Base-by-base conservation (phyloP, 1,284 basidiomycete genomes). In the Leccinum holopus region DNA sequence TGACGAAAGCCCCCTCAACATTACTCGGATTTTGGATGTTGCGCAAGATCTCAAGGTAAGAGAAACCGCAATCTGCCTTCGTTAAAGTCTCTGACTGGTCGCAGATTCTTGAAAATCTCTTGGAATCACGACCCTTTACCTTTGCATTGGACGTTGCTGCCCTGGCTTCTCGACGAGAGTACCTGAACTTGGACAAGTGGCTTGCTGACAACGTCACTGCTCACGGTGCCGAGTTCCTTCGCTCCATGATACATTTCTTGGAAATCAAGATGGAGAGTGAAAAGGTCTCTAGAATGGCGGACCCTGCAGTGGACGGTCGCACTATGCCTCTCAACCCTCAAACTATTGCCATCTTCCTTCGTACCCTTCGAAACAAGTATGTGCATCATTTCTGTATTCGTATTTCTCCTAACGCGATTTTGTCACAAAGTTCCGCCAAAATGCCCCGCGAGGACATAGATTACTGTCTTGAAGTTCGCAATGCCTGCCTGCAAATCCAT, bases 111-210 rank as follows among this genome's bases (percentile, higher is more conserved):
- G 94, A 97, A 73, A 85, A 91, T 28, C 82, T 98, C 21, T 84
- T 99, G 57, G 91, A 94, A 69, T 88, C 94, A 47, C 87, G 90
- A 11, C 94, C 95, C 2, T 92, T 95, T 66, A 87, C 87, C 21
- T 94, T 97, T 70, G 90, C 91, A 16, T 85, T 97, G 57, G 97
- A 99, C 73, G 90, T 98, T 47, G 97, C 97, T 14, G 90, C 95
- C 5, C 80, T 98, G 28, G 96, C 96, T 2, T 95, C 94, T 51
- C 90, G 95, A 55, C 82, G 95, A 68, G 97, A 99, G 74, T 94
- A 95, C 71, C 83, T 99, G 69, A 95, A 98, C 70, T 83, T 99
- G 57, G 96, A 98, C 77, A 94, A 97, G 76, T 99, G 96, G 96
- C 82, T 99, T 5, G 87, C 92, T 44, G 92, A 95, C 75, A 91